Conservation (phyloP, 805 yeast genomes). For the Ogataea nonfermentans region DNA sequence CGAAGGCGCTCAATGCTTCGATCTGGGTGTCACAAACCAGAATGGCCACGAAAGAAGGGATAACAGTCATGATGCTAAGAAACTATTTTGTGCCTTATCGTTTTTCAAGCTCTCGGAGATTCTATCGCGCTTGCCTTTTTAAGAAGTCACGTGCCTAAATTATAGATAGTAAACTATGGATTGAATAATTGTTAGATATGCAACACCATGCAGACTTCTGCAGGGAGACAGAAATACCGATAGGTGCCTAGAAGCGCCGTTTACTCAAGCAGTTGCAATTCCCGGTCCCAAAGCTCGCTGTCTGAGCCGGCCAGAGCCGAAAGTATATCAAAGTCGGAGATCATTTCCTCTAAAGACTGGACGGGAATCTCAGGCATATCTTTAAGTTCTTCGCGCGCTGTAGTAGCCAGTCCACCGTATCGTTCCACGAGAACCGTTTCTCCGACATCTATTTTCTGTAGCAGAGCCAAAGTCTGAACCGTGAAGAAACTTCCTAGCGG, state of each 20-base stretch:
- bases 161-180: no score
- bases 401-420: not conserved
- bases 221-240: no score
- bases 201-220: no score
- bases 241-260: no score
- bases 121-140: conserved; percentile 1
- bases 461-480: conserved; percentile 6
- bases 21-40: conserved; percentile 19
- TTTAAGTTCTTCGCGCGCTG: not conserved
- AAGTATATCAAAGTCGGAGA: conserved; percentile 17
- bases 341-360: conserved; percentile 15
- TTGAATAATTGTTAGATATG: no score
- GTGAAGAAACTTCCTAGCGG: conserved; percentile 1
- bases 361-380: not conserved
- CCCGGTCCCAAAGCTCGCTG: conserved; percentile 13
- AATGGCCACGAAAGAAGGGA: conserved; percentile 12
- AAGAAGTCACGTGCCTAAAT: conserved; percentile 7
- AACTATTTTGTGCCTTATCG: not conserved
- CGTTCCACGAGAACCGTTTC: conserved; percentile 6
- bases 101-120: not conserved
- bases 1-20: conserved; percentile 29
- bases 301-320: conserved; percentile 12
- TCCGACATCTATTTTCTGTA: conserved; percentile 1
- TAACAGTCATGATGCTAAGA: conserved; percentile 8
- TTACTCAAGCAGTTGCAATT: conserved; percentile 10